Evolutionary conservation across 129 eudicot genomes (phyloP).

Genomic region (Lactuca sativa): DNA sequence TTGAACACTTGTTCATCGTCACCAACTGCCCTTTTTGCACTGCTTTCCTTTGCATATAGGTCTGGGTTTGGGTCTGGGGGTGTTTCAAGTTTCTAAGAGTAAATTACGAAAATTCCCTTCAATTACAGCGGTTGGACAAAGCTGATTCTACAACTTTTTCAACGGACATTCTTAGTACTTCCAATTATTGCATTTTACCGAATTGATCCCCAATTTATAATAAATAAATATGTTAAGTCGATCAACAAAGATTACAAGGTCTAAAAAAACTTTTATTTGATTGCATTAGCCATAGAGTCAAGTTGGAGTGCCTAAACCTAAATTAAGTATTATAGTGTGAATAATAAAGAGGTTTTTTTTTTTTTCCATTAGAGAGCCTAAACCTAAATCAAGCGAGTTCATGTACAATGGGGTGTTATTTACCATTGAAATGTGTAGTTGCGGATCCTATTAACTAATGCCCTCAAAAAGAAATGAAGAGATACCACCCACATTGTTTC

Average conservation of each 20-base stretch:
- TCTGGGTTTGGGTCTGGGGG: background rate
- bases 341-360: too few relatives aligned
- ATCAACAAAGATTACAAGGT: too few relatives aligned
- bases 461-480: too few relatives aligned
- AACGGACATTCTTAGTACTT: background rate
- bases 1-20: background rate
- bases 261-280: too few relatives aligned
- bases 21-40: background rate
- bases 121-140: background rate
- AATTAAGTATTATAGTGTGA: too few relatives aligned
- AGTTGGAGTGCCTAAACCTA: too few relatives aligned
- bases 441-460: too few relatives aligned
- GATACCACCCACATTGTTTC: too few relatives aligned
- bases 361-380: too few relatives aligned
- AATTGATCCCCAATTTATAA: background rate
- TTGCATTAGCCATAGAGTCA: too few relatives aligned
- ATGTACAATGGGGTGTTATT: too few relatives aligned
- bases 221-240: background rate
- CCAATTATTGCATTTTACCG: background rate
- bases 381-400: too few relatives aligned
- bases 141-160: background rate
- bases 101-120: background rate
- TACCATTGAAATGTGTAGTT: background rate
- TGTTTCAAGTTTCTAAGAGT: background rate
- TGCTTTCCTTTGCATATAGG: background rate